Evolutionary conservation across 495 filamentous ascomycete genomes (phyloP), one percentile per base, ranked within the genome.

Genomic region (Aspergillus diversus): DNA sequence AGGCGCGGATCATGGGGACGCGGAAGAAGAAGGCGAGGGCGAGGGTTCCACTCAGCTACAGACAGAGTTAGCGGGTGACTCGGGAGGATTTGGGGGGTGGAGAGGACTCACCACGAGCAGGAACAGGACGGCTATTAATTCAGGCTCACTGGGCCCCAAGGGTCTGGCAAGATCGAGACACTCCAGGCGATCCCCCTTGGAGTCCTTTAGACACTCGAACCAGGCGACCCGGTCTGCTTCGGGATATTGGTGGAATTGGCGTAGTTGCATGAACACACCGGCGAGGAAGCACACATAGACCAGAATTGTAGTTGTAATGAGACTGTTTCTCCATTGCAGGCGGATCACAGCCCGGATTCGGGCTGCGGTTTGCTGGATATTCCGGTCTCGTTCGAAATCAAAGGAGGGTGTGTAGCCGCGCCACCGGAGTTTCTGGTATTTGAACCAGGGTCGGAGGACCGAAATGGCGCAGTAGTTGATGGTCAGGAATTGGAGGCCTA

Each of bases 291-390:
- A 57, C 21, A 57, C 54, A 33, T 57, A 57, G 33, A 42, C n/a
- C 3, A 57, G 34, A 21, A 57, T 21, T 3, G 33, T 27, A 5
- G 16, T 15, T 6, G 54, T 57, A 21, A 57, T 57, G 6, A 57
- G 54, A 17, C 54, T 37, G 54, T 57, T 57, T 42, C 54, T 57
- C 54, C 54, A 57, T 42, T 57, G 54, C 33, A 57, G 54, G 33
- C 16, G 37, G 9, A 57, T 57, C 7, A 57, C 27, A 3, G 37
- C 42, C 33, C 54, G 54, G 17, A 57, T 57, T 12, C 34, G 54
- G 9, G 37, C 15, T 27, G 54, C 54, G 5, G 54, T 57, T 42
- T 39, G 54, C 54, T 57, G 54, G 33, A 57, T 21, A 27, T 16
- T 21, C 5, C 7, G 32, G 54, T 9, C 54, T 16, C 54, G 54